phyloP scores from a whole-genome alignment of 345 rosid species.

The Noccaea caerulescens region DNA sequence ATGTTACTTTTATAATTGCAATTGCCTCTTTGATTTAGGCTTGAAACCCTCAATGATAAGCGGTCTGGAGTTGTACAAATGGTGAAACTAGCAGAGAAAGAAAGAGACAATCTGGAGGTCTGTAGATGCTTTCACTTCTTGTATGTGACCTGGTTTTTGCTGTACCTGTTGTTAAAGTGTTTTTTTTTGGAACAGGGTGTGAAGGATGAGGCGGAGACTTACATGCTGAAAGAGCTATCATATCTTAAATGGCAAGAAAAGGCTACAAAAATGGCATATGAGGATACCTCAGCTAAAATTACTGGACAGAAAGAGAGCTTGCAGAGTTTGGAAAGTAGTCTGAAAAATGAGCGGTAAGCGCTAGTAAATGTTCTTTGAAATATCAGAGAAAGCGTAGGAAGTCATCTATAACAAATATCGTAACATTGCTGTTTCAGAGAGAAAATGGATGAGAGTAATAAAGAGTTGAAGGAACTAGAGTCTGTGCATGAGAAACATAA shows the following conservation, averaged over 20 bases:
- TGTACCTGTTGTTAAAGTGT: conserved; percentile 26
- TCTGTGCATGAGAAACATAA: conserved; percentile 67
- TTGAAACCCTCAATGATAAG: conserved; percentile 85
- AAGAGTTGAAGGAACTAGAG: conserved; percentile 75
- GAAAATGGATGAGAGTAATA: conserved; percentile 70
- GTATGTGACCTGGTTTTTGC: conserved; percentile 9
- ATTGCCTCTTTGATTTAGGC: conserved; percentile 50
- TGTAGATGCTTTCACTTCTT: conserved; percentile 36
- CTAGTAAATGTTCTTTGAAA: conserved; percentile 19
- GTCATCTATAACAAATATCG: conserved; percentile 7
- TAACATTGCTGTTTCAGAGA: conserved; percentile 52
- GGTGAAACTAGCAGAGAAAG: conserved; percentile 97
- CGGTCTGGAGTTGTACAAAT: conserved; percentile 97
- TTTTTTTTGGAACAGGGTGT: conserved; percentile 60
- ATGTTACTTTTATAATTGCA: conserved; percentile 21
- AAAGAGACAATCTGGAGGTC: conserved; percentile 96
- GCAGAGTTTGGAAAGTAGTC: conserved; percentile 66
- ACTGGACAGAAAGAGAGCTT: conserved; percentile 57
- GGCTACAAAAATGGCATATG: conserved; percentile 78
- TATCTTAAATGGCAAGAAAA: conserved; percentile 93
- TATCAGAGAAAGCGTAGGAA: conserved; percentile 8
- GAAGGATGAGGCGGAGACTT: conserved; percentile 93
- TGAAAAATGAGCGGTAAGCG: conserved; percentile 68
- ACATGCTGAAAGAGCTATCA: conserved; percentile 89
- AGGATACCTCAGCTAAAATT: conserved; percentile 67